phyloP scores from a whole-genome alignment of 495 filamentous ascomycete species.

The Aspergillus carlsbadensis region DNA sequence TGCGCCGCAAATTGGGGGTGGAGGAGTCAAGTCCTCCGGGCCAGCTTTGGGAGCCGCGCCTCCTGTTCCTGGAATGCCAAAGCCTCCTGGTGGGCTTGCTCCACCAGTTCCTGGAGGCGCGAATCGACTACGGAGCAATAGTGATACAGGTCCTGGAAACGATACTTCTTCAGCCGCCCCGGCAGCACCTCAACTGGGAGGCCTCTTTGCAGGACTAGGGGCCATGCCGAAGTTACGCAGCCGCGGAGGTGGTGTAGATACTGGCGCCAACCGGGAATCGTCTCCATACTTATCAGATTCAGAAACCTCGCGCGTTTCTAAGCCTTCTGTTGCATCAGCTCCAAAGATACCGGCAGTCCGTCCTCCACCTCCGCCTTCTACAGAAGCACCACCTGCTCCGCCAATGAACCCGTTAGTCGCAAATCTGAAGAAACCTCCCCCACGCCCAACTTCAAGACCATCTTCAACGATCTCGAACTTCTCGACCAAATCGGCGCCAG shows the following conservation, averaged over 20 bases:
- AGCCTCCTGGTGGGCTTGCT: slow-evolving; percentile 66
- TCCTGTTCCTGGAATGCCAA: slow-evolving; percentile 68
- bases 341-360: slow-evolving; percentile 61
- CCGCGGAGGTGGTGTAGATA: slow-evolving; percentile 84
- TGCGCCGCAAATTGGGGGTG: slow-evolving; percentile 64
- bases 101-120: slow-evolving; percentile 66
- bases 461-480: slow-evolving; percentile 48
- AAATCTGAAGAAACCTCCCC: slow-evolving; percentile 58
- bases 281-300: slow-evolving; percentile 78
- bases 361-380: slow-evolving; percentile 53
- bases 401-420: slow-evolving; percentile 58
- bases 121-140: slow-evolving; percentile 76
- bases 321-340: slow-evolving; percentile 57
- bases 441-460: slow-evolving; percentile 52
- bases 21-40: slow-evolving; percentile 55
- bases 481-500: slow-evolving; percentile 47
- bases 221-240: slow-evolving; percentile 95
- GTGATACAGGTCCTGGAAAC: slow-evolving; percentile 58
- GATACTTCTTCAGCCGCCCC: slow-evolving; percentile 44
- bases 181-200: slow-evolving; percentile 77
- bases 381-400: slow-evolving; percentile 49
- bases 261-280: slow-evolving; percentile 71
- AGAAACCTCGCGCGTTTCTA: slow-evolving; percentile 61
- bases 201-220: slow-evolving; percentile 71
- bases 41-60: slow-evolving; percentile 71